These are phyloP conservation scores for Hypoxylon sp. DNA, from an alignment of 2,329 filamentous ascomycete genomes.

Conservation along the genomic window DNA sequence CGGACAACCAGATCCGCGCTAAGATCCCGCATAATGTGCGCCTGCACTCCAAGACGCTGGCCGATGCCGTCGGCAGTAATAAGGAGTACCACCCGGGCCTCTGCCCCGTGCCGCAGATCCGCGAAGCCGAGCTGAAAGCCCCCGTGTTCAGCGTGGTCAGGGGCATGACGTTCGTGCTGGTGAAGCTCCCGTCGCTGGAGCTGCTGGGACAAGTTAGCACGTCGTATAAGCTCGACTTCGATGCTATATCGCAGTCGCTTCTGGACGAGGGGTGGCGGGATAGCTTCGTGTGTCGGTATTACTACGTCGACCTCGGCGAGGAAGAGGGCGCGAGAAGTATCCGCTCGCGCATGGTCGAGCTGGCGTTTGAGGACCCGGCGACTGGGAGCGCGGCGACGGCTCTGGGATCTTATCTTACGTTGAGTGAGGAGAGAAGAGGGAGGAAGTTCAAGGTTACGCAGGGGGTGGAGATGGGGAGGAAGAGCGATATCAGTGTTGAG, in stretches of 20 bases:
- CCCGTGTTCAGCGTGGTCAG: constrained; percentile 75
- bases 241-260: constrained; percentile 51
- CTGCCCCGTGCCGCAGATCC: constrained; percentile 45
- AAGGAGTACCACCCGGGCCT: constrained; percentile 37
- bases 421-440: constrained; percentile 55
- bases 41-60: constrained; percentile 65
- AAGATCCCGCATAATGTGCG: constrained; percentile 77
- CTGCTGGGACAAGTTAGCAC: constrained; percentile 63
- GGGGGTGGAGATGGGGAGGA: constrained; percentile 77
- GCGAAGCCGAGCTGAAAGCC: constrained; percentile 54
- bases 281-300: constrained; percentile 70
- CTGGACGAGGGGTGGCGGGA: constrained; percentile 70
- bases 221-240: constrained; percentile 55
- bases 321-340: constrained; percentile 55
- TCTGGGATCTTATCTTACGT: constrained; percentile 68
- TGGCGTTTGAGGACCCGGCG: constrained; percentile 68
- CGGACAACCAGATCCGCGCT: constrained; percentile 63
- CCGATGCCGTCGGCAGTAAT: constrained; percentile 50
- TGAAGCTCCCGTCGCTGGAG: constrained; percentile 72
- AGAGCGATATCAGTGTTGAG: constrained; percentile 66
- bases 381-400: constrained; percentile 75
- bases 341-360: constrained; percentile 73
- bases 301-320: constrained; percentile 65
- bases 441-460: constrained; percentile 69
- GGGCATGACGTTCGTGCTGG: constrained; percentile 80